Evolutionary conservation across 1,284 basidiomycete species (phyloP).

Genomic region (Coriolopsis trogii): DNA sequence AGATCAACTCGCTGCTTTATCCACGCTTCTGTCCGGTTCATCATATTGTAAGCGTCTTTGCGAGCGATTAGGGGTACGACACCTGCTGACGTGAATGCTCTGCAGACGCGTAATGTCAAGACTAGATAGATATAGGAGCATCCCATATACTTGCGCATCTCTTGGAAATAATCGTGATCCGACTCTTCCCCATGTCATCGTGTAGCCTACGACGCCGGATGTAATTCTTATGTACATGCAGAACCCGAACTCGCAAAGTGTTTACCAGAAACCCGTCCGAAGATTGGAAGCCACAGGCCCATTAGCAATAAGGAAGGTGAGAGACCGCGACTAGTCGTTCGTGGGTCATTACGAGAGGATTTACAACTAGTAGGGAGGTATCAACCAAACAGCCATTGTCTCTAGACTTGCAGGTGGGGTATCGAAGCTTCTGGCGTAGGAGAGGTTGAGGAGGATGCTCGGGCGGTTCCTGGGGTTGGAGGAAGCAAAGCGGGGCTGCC

Average conservation of each 20-base stretch:
- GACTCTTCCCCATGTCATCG: too few species aligned
- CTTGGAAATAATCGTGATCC: slow-evolving; percentile 7
- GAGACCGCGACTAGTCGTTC: too few species aligned
- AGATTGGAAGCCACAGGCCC: too few species aligned
- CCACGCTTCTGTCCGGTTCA: slow-evolving; percentile 72
- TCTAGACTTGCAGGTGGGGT: slow-evolving; percentile 46
- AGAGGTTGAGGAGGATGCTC: slow-evolving; percentile 1
- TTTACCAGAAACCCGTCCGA: slow-evolving; percentile 3
- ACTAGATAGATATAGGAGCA: not conserved
- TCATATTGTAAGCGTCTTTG: slow-evolving; percentile 63
- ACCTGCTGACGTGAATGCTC: not conserved
- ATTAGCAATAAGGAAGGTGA: too few species aligned
- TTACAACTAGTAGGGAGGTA: slow-evolving; percentile 17
- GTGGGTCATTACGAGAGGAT: slow-evolving; percentile 5
- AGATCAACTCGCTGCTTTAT: slow-evolving; percentile 70
- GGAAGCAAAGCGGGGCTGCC: slow-evolving; percentile 29
- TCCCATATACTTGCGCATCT: slow-evolving; percentile 10
- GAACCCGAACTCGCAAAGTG: slow-evolving; percentile 1
- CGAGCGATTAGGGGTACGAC: not conserved
- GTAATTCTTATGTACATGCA: slow-evolving; percentile 14
- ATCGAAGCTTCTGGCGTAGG: slow-evolving; percentile 31
- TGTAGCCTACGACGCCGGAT: slow-evolving; percentile 9
- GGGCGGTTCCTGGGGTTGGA: slow-evolving; percentile 16
- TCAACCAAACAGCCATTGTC: slow-evolving; percentile 30
- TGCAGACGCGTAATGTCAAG: slow-evolving; percentile 38